These are phyloP conservation scores for Tetraselmis chui DNA, from an alignment of 139 green algal species.

Conservation along the genomic window DNA sequence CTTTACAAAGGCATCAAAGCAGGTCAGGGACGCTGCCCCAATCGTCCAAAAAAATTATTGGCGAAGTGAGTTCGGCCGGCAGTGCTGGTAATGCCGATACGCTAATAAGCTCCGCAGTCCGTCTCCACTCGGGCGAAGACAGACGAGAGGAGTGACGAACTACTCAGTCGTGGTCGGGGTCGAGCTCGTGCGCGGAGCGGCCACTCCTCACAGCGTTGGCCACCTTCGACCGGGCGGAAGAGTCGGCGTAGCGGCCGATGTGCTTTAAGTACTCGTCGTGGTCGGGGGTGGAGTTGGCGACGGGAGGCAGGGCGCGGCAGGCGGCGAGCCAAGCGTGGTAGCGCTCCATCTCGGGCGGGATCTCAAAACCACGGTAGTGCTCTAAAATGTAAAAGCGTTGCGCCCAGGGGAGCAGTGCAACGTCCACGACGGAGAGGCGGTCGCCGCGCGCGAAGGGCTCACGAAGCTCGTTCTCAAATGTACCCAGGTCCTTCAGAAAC, in stretches of 20 bases:
- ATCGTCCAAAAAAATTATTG: too few relatives aligned
- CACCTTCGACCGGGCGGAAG: neutral
- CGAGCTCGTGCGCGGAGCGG: neutral
- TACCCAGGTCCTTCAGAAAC: constrained; percentile 11
- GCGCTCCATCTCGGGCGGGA: neutral
- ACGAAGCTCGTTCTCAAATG: neutral
- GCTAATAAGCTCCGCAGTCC: too few relatives aligned
- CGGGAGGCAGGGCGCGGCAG: neutral
- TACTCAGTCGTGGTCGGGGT: neutral
- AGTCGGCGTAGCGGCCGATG: neutral
- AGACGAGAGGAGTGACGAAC: too few relatives aligned
- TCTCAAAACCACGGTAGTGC: constrained; percentile 13
- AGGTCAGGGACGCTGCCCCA: too few relatives aligned
- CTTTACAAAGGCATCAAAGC: too few relatives aligned
- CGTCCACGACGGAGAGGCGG: constrained; percentile 7
- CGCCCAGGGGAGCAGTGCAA: constrained; percentile 19
- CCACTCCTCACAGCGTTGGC: neutral
- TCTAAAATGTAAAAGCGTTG: constrained; percentile 13
- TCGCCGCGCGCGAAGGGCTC: neutral
- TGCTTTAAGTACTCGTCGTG: neutral
- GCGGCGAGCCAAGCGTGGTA: constrained; percentile 12
- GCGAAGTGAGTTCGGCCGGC: too few relatives aligned
- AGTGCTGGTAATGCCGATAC: too few relatives aligned
- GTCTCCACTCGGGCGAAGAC: too few relatives aligned
- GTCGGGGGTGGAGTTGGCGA: constrained; percentile 1